Percentiles rank a stretch among this genome's conserved stretches.
phyloP scores from a whole-genome alignment of 331 rosid species.

The Arachis monticola region DNA sequence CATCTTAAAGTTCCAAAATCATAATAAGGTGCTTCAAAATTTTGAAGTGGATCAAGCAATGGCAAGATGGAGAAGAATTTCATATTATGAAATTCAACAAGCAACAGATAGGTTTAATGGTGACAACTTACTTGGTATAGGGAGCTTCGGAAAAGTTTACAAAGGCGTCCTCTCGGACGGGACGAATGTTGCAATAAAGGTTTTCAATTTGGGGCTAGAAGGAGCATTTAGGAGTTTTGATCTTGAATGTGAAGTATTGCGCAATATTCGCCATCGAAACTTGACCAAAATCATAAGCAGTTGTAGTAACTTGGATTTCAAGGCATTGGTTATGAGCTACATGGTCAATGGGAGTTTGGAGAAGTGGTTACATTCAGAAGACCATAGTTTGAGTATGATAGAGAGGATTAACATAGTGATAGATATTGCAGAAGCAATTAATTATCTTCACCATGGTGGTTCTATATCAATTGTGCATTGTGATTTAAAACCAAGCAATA shows the following conservation, averaged over 20 bases:
- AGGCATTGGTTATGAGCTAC: constrained; percentile 39
- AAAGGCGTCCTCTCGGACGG: no score
- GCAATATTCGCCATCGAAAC: constrained; percentile 41
- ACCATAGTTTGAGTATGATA: no score
- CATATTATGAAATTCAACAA: not conserved
- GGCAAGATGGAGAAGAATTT: constrained; percentile 23
- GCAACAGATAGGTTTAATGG: constrained; percentile 8
- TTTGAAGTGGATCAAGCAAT: no score
- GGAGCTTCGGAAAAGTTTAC: constrained; percentile 18
- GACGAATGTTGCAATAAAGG: no score
- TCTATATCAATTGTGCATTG: no score
- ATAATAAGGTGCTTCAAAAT: not conserved
- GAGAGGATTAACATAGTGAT: no score
- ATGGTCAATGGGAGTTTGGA: constrained; percentile 25
- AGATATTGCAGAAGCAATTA: no score
- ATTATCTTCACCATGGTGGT: no score
- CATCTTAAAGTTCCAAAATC: not conserved
- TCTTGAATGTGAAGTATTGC: constrained; percentile 31
- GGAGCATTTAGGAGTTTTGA: constrained; percentile 21
- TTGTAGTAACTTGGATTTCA: constrained; percentile 38
- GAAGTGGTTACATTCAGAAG: no score
- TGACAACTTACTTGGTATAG: constrained; percentile 1
- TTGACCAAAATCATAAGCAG: constrained; percentile 41
- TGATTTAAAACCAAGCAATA: no score
- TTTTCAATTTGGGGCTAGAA: no score